Conservation (phyloP, 352 stramenopile species). For the Aphanomyces euteiches region DNA sequence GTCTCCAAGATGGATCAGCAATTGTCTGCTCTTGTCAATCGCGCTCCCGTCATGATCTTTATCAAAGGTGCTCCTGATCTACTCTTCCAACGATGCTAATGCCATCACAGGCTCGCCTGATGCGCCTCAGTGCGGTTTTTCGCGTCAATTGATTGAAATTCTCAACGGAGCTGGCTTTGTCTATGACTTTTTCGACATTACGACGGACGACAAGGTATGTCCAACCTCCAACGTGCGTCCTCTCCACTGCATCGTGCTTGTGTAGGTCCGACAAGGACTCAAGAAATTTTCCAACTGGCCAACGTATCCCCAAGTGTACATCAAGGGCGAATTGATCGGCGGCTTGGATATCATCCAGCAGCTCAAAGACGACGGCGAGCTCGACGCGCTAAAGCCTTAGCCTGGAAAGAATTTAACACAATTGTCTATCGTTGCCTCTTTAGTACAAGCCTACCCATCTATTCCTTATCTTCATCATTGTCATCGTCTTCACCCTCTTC, state of each 20-base stretch:
- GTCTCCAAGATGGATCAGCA: conserved; percentile 55
- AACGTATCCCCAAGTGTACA: conserved; percentile 97
- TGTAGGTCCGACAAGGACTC: conserved; percentile 90
- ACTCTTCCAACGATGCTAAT: background rate
- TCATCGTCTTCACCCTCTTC: conserved; percentile 12
- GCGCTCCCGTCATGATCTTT: conserved; percentile 95
- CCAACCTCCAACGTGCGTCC: no score
- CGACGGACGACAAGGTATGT: conserved; percentile 88
- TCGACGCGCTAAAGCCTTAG: conserved; percentile 76
- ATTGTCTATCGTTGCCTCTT: no score
- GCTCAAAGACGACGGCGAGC: conserved; percentile 86
- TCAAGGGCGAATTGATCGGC: conserved; percentile 95
- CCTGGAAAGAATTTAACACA: no score
- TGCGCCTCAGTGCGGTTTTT: conserved; percentile 95
- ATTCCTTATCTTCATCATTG: conserved; percentile 16
- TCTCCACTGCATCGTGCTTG: no score
- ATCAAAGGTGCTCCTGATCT: conserved; percentile 91
- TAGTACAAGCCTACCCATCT: background rate
- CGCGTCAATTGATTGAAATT: conserved; percentile 91
- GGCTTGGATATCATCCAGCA: conserved; percentile 98
- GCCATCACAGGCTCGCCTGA: conserved; percentile 54
- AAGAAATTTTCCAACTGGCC: conserved; percentile 98
- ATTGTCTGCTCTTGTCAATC: conserved; percentile 87
- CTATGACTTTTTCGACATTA: conserved; percentile 97
- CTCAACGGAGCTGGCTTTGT: conserved; percentile 85